Evolutionary conservation across 495 filamentous ascomycete genomes (phyloP).

Genomic region (Lentithecium fluviatile): DNA sequence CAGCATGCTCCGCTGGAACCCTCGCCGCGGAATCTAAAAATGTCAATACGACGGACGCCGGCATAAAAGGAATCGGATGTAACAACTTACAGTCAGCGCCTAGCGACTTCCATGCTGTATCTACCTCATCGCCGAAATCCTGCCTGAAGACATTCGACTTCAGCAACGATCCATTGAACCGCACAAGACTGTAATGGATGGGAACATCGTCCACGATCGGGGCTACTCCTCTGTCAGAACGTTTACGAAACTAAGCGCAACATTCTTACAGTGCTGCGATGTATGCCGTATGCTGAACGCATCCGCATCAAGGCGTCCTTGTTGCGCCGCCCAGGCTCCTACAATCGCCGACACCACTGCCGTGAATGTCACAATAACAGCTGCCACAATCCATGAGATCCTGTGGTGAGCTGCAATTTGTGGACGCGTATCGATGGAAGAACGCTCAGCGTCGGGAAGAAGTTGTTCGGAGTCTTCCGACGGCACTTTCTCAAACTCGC

Average conservation of each 20-base stretch:
- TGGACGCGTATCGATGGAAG: background rate
- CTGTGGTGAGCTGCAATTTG: background rate
- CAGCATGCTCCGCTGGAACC: slow-evolving; percentile 7
- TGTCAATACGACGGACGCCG: background rate
- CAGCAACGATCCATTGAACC: slow-evolving; percentile 55
- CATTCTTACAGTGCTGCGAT: slow-evolving; percentile 26
- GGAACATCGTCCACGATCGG: slow-evolving; percentile 43
- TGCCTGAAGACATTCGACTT: slow-evolving; percentile 55
- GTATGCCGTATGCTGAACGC: slow-evolving; percentile 26
- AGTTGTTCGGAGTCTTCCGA: slow-evolving; percentile 5
- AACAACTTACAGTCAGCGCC: slow-evolving; percentile 50
- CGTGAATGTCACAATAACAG: background rate
- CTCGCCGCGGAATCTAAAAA: slow-evolving; percentile 7
- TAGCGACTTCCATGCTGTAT: slow-evolving; percentile 57
- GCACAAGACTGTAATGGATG: slow-evolving; percentile 38
- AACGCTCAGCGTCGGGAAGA: background rate
- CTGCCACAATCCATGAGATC: slow-evolving; percentile 1
- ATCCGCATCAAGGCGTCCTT: slow-evolving; percentile 4
- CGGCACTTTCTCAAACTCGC: slow-evolving; percentile 2
- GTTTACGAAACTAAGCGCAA: background rate
- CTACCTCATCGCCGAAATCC: slow-evolving; percentile 54
- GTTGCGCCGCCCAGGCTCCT: slow-evolving; percentile 8
- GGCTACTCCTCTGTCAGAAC: slow-evolving; percentile 30
- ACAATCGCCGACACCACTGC: slow-evolving; percentile 4
- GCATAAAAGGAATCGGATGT: background rate